phyloP scores from a whole-genome alignment of 768 basidiomycete genomes.

The Lactarius sp. region DNA sequence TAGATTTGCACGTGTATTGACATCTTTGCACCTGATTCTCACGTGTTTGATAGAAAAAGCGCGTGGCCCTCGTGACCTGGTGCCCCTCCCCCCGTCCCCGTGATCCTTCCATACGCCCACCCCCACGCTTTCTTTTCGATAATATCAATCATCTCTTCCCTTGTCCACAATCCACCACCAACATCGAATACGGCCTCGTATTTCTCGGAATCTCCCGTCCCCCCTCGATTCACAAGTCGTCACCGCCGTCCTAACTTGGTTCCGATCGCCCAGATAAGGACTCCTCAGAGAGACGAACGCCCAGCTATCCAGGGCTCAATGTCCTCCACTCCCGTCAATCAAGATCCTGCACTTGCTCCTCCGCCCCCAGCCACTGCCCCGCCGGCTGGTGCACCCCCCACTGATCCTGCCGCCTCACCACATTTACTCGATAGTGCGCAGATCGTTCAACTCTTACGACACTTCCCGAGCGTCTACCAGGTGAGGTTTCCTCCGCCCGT shows the following conservation, averaged over 20 bases:
- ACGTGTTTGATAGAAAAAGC: constrained; percentile 26
- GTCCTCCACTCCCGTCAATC: constrained; percentile 16
- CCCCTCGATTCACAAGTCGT: neutral
- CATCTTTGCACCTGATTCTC: constrained; percentile 28
- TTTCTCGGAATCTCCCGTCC: neutral
- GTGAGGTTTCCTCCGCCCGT: neutral
- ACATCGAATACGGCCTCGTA: neutral
- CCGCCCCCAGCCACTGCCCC: constrained; percentile 2
- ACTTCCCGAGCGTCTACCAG: constrained; percentile 21
- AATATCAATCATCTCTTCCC: constrained; percentile 6
- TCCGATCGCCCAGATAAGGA: constrained; percentile 19
- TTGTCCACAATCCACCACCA: constrained; percentile 2
- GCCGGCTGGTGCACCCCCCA: neutral
- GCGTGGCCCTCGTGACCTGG: constrained; percentile 26
- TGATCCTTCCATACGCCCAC: constrained; percentile 19
- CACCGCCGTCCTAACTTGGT: neutral
- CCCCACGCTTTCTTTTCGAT: neutral
- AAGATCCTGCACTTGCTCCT: constrained; percentile 13
- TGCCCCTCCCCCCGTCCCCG: constrained; percentile 21
- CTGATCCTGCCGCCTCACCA: constrained; percentile 5
- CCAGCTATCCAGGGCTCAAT: constrained; percentile 2
- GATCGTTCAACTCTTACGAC: constrained; percentile 20
- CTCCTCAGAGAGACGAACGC: neutral
- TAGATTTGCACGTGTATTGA: constrained; percentile 23
- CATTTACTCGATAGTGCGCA: constrained; percentile 18